Percentiles rank a stretch among this genome's conserved stretches.
Evolutionary conservation across 202 grass and related monocot species (phyloP).

Genomic region (Musa balbisiana): DNA sequence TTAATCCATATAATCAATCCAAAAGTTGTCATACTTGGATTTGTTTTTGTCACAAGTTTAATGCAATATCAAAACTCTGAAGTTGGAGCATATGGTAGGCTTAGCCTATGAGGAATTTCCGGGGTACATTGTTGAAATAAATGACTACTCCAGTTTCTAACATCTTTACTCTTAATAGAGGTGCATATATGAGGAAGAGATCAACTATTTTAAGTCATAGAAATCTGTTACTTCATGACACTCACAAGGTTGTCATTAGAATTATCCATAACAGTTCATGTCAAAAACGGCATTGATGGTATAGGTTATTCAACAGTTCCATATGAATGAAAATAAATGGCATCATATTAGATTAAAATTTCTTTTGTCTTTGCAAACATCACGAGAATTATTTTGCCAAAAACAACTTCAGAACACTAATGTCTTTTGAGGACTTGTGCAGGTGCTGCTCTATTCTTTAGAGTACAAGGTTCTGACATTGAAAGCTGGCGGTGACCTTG

Average conservation of each 20-base stretch:
- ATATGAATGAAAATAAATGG: neutral
- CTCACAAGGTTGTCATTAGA: too few species aligned
- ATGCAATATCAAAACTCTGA: neutral
- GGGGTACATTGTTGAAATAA: too few species aligned
- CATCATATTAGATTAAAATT: too few species aligned
- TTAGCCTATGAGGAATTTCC: too few species aligned
- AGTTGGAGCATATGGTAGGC: neutral
- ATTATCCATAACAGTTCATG: too few species aligned
- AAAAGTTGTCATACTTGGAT: neutral
- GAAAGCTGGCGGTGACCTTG: neutral
- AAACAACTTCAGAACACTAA: neutral
- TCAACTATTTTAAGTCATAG: too few species aligned
- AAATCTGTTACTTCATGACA: too few species aligned
- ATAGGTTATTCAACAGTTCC: neutral
- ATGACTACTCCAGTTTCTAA: too few species aligned
- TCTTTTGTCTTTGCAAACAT: too few species aligned
- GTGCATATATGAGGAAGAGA: too few species aligned
- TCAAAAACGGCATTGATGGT: too few species aligned
- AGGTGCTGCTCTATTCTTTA: neutral
- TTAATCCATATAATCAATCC: neutral
- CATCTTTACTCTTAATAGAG: too few species aligned
- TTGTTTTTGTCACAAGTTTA: neutral
- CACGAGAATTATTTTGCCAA: neutral
- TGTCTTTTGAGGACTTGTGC: neutral
- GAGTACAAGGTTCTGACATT: neutral